Conservation (phyloP, 495 filamentous ascomycete genomes). For the Hypoxylon intermedium region DNA sequence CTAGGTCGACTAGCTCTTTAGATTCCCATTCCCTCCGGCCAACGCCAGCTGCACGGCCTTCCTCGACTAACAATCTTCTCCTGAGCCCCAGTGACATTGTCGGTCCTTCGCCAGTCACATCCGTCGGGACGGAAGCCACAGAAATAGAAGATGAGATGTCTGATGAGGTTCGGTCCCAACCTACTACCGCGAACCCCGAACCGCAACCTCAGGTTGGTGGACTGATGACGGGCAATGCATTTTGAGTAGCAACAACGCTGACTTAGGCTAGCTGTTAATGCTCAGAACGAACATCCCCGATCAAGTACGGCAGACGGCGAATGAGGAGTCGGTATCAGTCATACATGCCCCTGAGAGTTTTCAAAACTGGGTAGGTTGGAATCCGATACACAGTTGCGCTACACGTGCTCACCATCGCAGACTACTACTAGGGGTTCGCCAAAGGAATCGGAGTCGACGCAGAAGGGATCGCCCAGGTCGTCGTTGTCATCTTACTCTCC, state of each 20-base stretch:
- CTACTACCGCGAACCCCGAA: conserved; percentile 32
- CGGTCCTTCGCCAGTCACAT: conserved; percentile 79
- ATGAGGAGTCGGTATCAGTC: conserved; percentile 81
- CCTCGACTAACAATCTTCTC: conserved; percentile 46
- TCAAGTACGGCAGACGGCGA: conserved; percentile 59
- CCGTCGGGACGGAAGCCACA: conserved; percentile 72
- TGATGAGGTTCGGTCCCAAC: conserved; percentile 51
- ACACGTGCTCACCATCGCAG: conserved; percentile 28
- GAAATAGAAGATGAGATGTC: conserved; percentile 76
- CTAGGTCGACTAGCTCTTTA: conserved; percentile 48
- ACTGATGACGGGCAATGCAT: conserved; percentile 41
- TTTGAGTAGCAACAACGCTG: conserved; percentile 35
- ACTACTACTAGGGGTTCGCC: conserved; percentile 46
- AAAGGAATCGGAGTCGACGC: conserved; percentile 36
- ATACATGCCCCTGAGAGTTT: conserved; percentile 88
- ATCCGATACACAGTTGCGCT: background rate
- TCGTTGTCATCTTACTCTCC: conserved; percentile 27
- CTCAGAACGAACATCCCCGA: conserved; percentile 66
- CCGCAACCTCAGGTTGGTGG: conserved; percentile 43
- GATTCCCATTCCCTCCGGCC: conserved; percentile 53
- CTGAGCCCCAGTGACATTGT: conserved; percentile 64
- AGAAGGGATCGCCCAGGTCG: conserved; percentile 37
- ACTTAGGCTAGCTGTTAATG: conserved; percentile 58
- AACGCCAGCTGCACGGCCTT: conserved; percentile 30
- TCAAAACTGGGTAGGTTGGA: conserved; percentile 70